A percentile compares a stretch with the other conserved stretches of the same genome.
These are phyloP conservation scores for Artemisia argyi DNA, from an alignment of 129 eudicot genomes.

Conservation along the genomic window DNA sequence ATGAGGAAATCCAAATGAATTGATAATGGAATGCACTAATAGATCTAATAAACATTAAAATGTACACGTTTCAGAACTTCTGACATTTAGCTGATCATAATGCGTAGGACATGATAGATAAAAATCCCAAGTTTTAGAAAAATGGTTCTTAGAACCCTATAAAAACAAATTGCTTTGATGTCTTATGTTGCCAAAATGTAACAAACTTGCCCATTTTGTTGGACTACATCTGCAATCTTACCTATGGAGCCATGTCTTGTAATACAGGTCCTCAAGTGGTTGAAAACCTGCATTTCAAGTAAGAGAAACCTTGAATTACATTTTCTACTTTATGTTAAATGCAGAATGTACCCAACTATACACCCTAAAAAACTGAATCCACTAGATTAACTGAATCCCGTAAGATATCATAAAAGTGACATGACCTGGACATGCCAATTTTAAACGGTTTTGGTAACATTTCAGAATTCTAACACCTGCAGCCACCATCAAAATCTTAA, in stretches of 20 bases:
- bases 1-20: constrained; percentile 7
- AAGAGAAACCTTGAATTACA: constrained; percentile 17
- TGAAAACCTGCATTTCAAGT: constrained; percentile 59
- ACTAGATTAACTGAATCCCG: too few species aligned
- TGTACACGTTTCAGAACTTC: neutral
- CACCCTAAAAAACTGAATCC: too few species aligned
- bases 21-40: neutral
- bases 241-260: constrained; percentile 90
- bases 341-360: too few species aligned
- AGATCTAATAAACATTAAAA: neutral
- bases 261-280: constrained; percentile 79
- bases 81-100: neutral
- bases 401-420: too few species aligned
- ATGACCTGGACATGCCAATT: too few species aligned
- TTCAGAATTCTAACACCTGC: too few species aligned
- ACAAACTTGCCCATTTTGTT: neutral
- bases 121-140: neutral
- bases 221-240: constrained; percentile 19
- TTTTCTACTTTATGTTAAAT: neutral
- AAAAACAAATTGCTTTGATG: neutral
- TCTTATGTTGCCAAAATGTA: neutral
- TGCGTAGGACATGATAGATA: too few species aligned
- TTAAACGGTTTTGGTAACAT: too few species aligned
- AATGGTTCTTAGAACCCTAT: neutral
- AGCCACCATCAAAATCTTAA: too few species aligned